These are phyloP conservation scores for Penstemon newberryi DNA, from an alignment of 257 asterid species.

Conservation along the genomic window DNA sequence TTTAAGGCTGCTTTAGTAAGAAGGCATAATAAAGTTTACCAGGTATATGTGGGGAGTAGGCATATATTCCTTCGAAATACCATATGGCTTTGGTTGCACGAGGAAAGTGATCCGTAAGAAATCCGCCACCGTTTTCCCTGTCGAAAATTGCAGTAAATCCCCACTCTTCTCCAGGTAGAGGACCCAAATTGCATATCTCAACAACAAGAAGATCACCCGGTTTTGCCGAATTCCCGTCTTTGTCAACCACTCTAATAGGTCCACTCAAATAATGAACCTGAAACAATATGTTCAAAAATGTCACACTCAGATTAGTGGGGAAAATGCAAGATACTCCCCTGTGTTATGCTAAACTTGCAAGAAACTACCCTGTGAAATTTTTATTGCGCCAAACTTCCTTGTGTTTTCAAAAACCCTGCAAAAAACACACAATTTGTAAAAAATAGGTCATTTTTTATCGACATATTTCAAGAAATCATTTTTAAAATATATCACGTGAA, in stretches of 20 bases:
- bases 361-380: no score
- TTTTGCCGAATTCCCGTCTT: constrained; percentile 63
- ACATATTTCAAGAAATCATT: no score
- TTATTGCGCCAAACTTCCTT: no score
- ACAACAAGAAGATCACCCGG: constrained; percentile 90
- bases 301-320: not conserved
- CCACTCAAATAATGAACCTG: constrained; percentile 97
- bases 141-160: constrained; percentile 92
- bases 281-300: constrained; percentile 6
- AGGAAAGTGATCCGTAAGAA: constrained; percentile 90
- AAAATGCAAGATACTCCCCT: no score
- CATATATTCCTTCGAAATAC: constrained; percentile 95
- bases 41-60: constrained; percentile 93
- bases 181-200: constrained; percentile 93
- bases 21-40: constrained; percentile 38
- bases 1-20: not conserved
- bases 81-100: constrained; percentile 87
- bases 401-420: no score
- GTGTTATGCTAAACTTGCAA: no score
- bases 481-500: no score
- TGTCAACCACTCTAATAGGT: constrained; percentile 75
- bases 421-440: no score
- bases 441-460: no score
- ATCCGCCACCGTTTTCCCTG: constrained; percentile 95
- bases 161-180: constrained; percentile 96